Evolutionary conservation across 2,329 filamentous ascomycete genomes (phyloP).

Genomic region (Knoxdaviesia proteae): DNA sequence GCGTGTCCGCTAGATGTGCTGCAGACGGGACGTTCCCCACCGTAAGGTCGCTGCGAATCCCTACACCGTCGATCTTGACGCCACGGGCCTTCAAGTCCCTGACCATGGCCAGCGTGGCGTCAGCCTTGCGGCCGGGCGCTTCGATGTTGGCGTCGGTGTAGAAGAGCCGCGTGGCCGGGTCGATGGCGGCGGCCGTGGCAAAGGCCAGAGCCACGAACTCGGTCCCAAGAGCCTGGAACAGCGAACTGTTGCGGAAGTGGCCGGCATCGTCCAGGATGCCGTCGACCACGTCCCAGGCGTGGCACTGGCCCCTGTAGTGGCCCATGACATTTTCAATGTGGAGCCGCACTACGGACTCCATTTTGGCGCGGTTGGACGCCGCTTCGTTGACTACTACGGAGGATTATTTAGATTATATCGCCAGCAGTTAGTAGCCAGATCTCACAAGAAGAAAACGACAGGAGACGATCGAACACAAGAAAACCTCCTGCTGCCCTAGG

Average conservation of each 20-base stretch:
- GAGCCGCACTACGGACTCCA: constrained; percentile 22
- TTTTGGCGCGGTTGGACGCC: constrained; percentile 4
- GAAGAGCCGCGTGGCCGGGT: constrained; percentile 26
- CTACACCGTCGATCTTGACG: constrained; percentile 32
- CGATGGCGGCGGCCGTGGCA: constrained; percentile 23
- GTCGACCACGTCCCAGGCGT: constrained; percentile 16
- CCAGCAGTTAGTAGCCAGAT: neutral
- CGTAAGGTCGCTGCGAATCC: constrained; percentile 32
- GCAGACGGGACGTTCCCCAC: constrained; percentile 21
- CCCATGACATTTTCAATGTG: constrained; percentile 24
- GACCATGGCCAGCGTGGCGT: constrained; percentile 16
- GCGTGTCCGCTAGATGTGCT: constrained; percentile 18
- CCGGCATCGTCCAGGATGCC: constrained; percentile 2
- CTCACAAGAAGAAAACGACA: neutral
- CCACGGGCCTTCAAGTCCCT: constrained; percentile 17
- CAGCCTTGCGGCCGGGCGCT: constrained; percentile 15
- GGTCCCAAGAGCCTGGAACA: constrained; percentile 18
- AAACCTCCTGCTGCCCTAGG: neutral
- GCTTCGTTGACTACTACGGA: neutral
- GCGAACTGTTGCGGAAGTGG: constrained; percentile 1
- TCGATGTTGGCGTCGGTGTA: constrained; percentile 33
- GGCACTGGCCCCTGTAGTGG: constrained; percentile 23
- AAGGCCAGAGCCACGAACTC: constrained; percentile 32
- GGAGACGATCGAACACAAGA: neutral
- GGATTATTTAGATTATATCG: neutral